Evolutionary conservation across 148 eudicot species (phyloP), one percentile per base, ranked within the genome.

Genomic region (Euryodendron excelsum): DNA sequence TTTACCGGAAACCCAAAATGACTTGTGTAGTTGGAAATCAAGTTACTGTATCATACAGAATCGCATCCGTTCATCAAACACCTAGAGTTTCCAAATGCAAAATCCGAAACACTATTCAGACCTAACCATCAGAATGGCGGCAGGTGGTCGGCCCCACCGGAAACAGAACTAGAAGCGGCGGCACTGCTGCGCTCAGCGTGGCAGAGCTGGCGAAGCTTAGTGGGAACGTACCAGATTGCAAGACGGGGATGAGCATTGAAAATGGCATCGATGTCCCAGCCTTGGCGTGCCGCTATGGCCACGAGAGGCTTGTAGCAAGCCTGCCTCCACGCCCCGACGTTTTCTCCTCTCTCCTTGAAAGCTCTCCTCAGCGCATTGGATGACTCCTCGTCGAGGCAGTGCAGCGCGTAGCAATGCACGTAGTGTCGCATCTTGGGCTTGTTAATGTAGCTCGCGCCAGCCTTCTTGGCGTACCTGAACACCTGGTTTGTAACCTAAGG

Each of bases 401-500:
- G 97, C 4, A 93, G 86, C 0, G 98, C 98, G 63, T 72, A 72
- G 62, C 98, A 93, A 58, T 95, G 98, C 9, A 95, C 98, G 76
- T 96, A 96, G 79, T 96, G 99, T 11, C 99, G 82, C 99, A 96
- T 96, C 77, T 96, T 96, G 0, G 99, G 99, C 81, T 96, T 96
- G 97, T 96, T 96, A 18, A 96, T 96, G 91, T 96, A 96, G 60
- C 90, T 96, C 11, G 98, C 99, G 0, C 99, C 99, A 0, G 97
- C 91, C 68, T 92, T 89, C 89, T 96, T 96, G 0, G 99, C 99
- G 28, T 85, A 96, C 76, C 99, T 78, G 66, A 96, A 96, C 45
- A 96, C 99, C 74, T 96, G 98, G 82, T 96, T 96, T 25, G 99
- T 96, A 72, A 96, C 99, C 98, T 93, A 79, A 93, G 85, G 0